Base-by-base conservation (phyloP, 306 rosid species). In the Echinosophora koreensis region DNA sequence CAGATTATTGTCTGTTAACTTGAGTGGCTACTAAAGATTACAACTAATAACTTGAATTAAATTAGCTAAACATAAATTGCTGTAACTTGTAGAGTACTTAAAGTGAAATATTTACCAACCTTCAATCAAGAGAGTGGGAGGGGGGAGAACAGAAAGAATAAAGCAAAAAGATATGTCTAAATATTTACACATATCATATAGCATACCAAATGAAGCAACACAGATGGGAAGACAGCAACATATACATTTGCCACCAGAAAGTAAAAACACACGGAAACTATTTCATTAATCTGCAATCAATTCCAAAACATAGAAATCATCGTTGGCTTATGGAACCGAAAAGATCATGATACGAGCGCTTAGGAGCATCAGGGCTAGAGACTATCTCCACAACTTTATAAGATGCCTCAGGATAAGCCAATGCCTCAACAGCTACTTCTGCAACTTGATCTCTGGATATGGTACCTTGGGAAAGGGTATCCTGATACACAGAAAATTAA, bases 391-490 rank as follows among this genome's bases (percentile, higher is more conserved):
- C 97, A 59, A 95, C 98, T 87, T 95, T 92, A 76, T 84, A 92
- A 71, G 96, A 84, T 55, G 98, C 89, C 83, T 95, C 95, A 2
- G 97, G 93, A 80, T 34, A 81, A 56, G 73, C 83, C 79, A 95
- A 78, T 61, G 98, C 97, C 87, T 95, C 97, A 2, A 95, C 88
- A 69, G 97, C 97, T 38, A 87, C 97, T 74, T 95, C 97, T 52
- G 97, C 97, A 68, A 95, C 98, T 82, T 85, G 87, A 80, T 95
- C 98, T 84, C 98, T 89, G 69, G 98, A 92, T 86, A 95, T 95
- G 80, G 73, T 63, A 55, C 97, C 98, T 78, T 69, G 87, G 54
- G 49, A 92, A 78, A 95, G 96, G 54, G 97, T 90, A 82, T 95
- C 98, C 98, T 92, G 54, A 67, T 57, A 64, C 49, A 71, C 63